A percentile compares a stretch with the other conserved stretches of the same genome.
Conservation (phyloP, 306 rosid genomes). For the Cicer pinnatifidum region DNA sequence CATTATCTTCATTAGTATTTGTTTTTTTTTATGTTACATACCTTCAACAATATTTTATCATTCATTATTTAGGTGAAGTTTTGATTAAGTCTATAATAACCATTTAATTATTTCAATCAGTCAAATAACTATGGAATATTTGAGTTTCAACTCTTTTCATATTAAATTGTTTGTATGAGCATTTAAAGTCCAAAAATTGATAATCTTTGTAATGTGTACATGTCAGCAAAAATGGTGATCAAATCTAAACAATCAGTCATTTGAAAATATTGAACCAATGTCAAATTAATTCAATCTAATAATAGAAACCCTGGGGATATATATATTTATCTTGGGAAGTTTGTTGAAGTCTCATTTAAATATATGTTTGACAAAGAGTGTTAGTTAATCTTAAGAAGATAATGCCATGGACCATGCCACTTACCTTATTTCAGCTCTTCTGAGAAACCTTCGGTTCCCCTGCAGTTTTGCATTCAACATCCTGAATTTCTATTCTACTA, state of each 20-base stretch:
- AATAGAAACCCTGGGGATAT: too few species aligned
- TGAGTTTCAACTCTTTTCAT: background rate
- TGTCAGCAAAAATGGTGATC: background rate
- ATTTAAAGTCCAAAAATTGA: conserved; percentile 24
- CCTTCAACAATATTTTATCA: background rate
- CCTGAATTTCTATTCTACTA: background rate
- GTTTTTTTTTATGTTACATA: too few species aligned
- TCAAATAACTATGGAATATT: background rate
- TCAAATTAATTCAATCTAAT: too few species aligned
- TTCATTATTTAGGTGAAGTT: conserved; percentile 4
- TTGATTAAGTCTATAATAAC: background rate
- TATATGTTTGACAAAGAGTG: background rate
- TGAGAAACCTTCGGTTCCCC: background rate
- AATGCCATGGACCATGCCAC: background rate
- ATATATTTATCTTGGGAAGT: too few species aligned
- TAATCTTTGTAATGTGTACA: conserved; percentile 3
- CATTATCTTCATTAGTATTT: background rate
- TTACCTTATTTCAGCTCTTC: conserved; percentile 7
- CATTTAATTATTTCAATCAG: background rate
- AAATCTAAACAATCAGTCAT: conserved; percentile 3
- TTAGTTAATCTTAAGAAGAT: background rate
- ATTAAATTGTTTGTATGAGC: background rate
- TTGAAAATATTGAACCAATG: conserved; percentile 1
- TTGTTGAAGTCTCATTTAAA: conserved; percentile 4
- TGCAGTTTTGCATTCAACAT: background rate